phyloP scores from a whole-genome alignment of 2,329 filamentous ascomycete genomes.

The Cercospora sesami region DNA sequence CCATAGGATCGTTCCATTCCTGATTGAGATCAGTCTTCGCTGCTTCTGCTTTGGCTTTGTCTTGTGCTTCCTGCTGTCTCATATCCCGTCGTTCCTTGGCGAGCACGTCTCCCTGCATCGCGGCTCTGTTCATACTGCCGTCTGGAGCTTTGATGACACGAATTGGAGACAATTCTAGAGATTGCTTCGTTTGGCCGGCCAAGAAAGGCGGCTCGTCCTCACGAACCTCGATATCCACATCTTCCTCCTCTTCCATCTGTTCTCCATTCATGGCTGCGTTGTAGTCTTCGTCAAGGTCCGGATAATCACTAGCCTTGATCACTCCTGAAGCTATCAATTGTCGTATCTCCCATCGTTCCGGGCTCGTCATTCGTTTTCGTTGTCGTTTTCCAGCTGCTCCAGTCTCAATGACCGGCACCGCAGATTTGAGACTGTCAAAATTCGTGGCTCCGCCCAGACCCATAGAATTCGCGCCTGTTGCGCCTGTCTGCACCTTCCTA shows the following conservation, averaged over 20 bases:
- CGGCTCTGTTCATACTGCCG: constrained; percentile 94
- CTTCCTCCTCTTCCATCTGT: constrained; percentile 88
- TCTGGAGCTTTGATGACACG: constrained; percentile 96
- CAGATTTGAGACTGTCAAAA: constrained; percentile 37
- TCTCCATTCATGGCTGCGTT: constrained; percentile 83
- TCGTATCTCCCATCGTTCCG: constrained; percentile 95
- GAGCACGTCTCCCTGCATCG: constrained; percentile 85
- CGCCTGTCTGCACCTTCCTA: constrained; percentile 73
- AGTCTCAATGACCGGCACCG: constrained; percentile 62
- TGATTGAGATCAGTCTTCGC: constrained; percentile 78
- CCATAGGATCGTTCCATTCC: constrained; percentile 98
- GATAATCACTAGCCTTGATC: constrained; percentile 88
- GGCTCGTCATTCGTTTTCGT: constrained; percentile 92
- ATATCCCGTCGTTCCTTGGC: constrained; percentile 89
- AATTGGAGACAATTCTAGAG: constrained; percentile 90
- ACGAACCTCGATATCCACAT: constrained; percentile 93
- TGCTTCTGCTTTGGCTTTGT: constrained; percentile 70
- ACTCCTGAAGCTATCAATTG: constrained; percentile 95
- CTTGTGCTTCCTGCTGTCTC: constrained; percentile 82
- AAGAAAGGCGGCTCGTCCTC: constrained; percentile 97
- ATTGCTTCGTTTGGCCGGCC: constrained; percentile 93
- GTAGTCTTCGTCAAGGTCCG: constrained; percentile 91
- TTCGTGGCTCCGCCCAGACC: constrained; percentile 65
- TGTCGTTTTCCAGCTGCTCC: constrained; percentile 57
- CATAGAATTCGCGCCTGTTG: constrained; percentile 88